Evolutionary conservation across 2,329 filamentous ascomycete genomes (phyloP).

Genomic region (Claviceps fusiformis): DNA sequence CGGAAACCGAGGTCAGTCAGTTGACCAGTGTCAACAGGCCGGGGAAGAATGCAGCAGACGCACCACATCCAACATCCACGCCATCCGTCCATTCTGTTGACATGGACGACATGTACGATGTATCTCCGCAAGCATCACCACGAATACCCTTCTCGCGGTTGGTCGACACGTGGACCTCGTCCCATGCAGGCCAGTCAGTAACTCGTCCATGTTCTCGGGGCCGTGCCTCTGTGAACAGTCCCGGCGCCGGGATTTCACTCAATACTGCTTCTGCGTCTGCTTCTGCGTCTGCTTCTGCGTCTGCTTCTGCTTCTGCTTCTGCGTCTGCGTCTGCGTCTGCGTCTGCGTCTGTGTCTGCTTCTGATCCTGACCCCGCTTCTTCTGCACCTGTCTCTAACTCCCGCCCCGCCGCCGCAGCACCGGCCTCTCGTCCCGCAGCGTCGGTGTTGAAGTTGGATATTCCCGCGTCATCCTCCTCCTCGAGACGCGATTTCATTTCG

Average conservation of each 20-base stretch:
- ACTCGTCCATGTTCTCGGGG: slow-evolving; percentile 9
- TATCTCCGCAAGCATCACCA: slow-evolving; percentile 32
- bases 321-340: background rate
- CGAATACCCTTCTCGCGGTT: slow-evolving; percentile 5
- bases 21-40: slow-evolving; percentile 16
- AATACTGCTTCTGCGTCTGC: background rate
- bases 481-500: slow-evolving; percentile 1
- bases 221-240: background rate
- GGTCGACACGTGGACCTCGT: background rate
- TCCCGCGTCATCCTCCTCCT: slow-evolving; percentile 9
- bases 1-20: slow-evolving; percentile 15
- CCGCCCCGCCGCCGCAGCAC: background rate
- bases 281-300: background rate
- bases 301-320: no score
- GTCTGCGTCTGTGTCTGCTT: background rate
- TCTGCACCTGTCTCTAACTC: background rate
- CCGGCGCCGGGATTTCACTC: background rate
- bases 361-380: background rate
- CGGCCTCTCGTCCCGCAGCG: slow-evolving; percentile 1
- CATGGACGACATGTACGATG: slow-evolving; percentile 30
- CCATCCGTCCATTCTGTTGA: slow-evolving; percentile 11
- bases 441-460: slow-evolving; percentile 17
- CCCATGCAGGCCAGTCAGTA: slow-evolving; percentile 1
- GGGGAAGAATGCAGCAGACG: slow-evolving; percentile 11
- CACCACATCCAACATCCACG: slow-evolving; percentile 19